A percentile compares a stretch with the other conserved stretches of the same genome.
These are phyloP conservation scores for Schizothecium vesticola DNA, from an alignment of 495 filamentous ascomycete species.

Conservation along the genomic window DNA sequence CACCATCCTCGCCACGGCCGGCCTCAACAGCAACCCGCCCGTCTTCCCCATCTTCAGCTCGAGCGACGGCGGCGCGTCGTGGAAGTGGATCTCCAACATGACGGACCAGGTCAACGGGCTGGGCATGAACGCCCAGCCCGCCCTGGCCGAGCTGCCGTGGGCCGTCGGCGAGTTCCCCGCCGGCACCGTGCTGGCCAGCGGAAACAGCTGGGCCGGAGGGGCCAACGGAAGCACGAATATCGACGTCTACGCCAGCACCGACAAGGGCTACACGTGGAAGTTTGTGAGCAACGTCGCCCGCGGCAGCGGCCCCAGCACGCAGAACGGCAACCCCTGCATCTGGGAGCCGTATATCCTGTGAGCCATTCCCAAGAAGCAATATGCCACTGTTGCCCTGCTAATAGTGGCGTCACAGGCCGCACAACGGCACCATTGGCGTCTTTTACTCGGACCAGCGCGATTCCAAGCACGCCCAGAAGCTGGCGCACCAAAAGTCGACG, in stretches of 20 bases:
- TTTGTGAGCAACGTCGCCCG: conserved; percentile 60
- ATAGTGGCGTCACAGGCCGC: conserved; percentile 11
- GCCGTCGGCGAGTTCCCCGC: conserved; percentile 47
- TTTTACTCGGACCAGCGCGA: conserved; percentile 72
- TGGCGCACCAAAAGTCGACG: conserved; percentile 56
- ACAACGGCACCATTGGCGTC: conserved; percentile 53
- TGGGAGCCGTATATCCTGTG: conserved; percentile 65
- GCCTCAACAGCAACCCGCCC: conserved; percentile 54
- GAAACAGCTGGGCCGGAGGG: conserved; percentile 53
- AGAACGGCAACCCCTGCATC: conserved; percentile 59
- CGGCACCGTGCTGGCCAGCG: conserved; percentile 55
- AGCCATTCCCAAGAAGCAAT: conserved; percentile 1
- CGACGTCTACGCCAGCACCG: conserved; percentile 57
- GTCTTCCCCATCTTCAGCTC: conserved; percentile 60
- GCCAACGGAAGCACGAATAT: conserved; percentile 48
- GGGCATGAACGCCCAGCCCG: conserved; percentile 61
- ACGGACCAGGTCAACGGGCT: conserved; percentile 54
- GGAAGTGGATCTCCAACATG: conserved; percentile 54
- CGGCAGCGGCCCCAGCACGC: conserved; percentile 56
- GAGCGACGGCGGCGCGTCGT: conserved; percentile 52
- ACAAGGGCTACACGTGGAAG: conserved; percentile 57
- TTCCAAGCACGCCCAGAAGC: conserved; percentile 58
- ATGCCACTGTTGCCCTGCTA: neutral
- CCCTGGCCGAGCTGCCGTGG: conserved; percentile 53
- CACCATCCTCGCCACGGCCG: conserved; percentile 52